A percentile compares a stretch with the other conserved stretches of the same genome.
phyloP scores from a whole-genome alignment of 306 rosid species.

The Prunus mongolica region DNA sequence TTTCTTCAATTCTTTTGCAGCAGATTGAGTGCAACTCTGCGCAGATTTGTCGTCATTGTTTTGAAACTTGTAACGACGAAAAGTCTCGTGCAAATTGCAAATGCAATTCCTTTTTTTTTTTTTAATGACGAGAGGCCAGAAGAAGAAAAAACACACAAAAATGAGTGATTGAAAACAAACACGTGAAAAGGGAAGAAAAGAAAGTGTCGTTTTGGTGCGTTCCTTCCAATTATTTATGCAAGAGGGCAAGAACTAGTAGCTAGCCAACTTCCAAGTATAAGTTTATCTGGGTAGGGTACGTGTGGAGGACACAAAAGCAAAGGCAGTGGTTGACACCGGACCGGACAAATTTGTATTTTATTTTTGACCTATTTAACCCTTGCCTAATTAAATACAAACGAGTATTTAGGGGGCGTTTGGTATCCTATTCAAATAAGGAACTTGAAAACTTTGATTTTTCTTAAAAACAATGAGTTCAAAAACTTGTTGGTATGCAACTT shows the following conservation, averaged over 20 bases:
- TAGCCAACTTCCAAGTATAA: not conserved
- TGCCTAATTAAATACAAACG: no score
- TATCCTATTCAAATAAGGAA: no score
- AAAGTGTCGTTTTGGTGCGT: not conserved
- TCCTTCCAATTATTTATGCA: not conserved
- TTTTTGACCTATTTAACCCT: not conserved
- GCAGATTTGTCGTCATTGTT: no score
- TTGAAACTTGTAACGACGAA: not conserved
- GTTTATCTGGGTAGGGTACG: not conserved
- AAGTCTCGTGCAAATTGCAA: not conserved
- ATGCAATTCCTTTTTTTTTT: no score
- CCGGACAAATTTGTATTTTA: not conserved
- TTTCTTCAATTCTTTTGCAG: no score
- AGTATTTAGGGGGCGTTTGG: no score
- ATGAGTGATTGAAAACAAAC: no score
- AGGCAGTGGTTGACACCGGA: not conserved
- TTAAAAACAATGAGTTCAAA: no score
- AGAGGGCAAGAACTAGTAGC: not conserved
- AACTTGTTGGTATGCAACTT: no score
- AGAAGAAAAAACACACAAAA: not conserved
- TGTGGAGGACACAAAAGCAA: not conserved
- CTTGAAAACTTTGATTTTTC: no score
- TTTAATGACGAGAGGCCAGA: not conserved
- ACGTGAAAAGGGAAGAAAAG: not conserved
- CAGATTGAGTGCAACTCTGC: no score